Percentiles rank a stretch among this genome's conserved stretches.
Conservation (phyloP, 2,329 filamentous ascomycete genomes). For the Thielaviopsis punctulata region DNA sequence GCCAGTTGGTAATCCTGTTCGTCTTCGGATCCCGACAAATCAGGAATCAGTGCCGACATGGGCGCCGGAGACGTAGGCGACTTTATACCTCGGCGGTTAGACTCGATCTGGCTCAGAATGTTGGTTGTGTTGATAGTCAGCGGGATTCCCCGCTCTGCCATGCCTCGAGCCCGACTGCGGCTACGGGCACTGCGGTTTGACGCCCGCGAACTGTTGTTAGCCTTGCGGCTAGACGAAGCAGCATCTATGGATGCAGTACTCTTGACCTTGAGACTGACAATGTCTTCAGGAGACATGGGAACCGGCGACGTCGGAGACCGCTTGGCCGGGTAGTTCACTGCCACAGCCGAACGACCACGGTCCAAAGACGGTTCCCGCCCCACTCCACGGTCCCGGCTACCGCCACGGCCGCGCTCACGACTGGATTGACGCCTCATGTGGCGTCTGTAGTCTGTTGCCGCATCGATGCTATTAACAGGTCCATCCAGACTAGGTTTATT, state of each 20-base stretch:
- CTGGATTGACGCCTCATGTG: not conserved
- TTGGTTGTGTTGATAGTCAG: constrained; percentile 37
- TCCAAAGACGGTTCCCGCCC: constrained; percentile 48
- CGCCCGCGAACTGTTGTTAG: constrained; percentile 20
- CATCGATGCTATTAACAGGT: constrained; percentile 73
- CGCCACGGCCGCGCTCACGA: not conserved
- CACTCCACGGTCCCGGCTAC: constrained; percentile 23
- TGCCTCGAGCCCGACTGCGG: not conserved
- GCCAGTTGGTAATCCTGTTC: constrained; percentile 43
- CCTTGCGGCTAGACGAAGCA: constrained; percentile 9
- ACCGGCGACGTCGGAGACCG: constrained; percentile 81
- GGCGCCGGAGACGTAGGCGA: constrained; percentile 22
- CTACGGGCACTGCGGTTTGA: constrained; percentile 25
- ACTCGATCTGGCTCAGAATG: constrained; percentile 17
- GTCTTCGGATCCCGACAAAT: constrained; percentile 42
- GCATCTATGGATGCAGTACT: constrained; percentile 13
- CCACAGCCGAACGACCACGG: constrained; percentile 46
- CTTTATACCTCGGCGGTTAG: constrained; percentile 1
- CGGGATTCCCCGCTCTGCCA: constrained; percentile 28
- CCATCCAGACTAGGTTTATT: constrained; percentile 56
- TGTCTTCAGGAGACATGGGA: constrained; percentile 84
- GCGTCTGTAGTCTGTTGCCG: constrained; percentile 45
- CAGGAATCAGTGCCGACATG: constrained; percentile 39
- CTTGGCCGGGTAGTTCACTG: constrained; percentile 53
- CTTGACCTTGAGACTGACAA: constrained; percentile 36